Evolutionary conservation across 2,329 filamentous ascomycete genomes (phyloP).

Genomic region (Trichophyton schoenleinii): DNA sequence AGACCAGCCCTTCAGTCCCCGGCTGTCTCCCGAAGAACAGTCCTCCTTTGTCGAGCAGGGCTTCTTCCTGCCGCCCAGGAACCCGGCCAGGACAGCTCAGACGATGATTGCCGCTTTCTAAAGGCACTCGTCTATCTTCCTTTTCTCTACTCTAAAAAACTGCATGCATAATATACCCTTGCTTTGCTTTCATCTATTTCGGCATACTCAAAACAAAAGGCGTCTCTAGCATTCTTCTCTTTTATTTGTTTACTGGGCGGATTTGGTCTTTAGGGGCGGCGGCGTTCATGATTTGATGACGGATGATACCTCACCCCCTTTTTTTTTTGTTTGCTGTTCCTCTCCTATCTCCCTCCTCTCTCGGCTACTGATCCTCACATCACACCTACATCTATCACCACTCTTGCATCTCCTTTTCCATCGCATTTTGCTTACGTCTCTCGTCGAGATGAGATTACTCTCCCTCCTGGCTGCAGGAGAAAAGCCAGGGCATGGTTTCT

Average conservation of each 20-base stretch:
- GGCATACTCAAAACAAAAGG: not conserved
- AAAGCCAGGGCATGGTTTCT: not conserved
- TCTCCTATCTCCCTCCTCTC: not conserved
- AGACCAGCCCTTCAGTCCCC: not conserved
- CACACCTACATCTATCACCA: not conserved
- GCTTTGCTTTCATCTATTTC: not conserved
- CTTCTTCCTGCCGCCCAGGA: not conserved
- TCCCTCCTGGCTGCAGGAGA: not conserved
- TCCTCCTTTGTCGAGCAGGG: conserved; percentile 5
- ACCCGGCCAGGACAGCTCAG: not conserved
- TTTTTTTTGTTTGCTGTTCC: too few relatives aligned
- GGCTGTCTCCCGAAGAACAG: conserved; percentile 1
- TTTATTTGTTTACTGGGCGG: not conserved
- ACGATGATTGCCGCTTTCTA: not conserved
- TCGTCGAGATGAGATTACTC: not conserved
- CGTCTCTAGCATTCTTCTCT: not conserved
- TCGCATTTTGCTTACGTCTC: not conserved
- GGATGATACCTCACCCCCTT: not conserved
- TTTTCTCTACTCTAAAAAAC: not conserved
- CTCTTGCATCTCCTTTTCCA: not conserved
- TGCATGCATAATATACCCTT: not conserved
- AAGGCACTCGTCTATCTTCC: too few relatives aligned
- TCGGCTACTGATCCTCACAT: not conserved
- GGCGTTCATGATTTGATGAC: not conserved
- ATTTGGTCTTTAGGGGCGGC: not conserved